A percentile compares a stretch with the other conserved stretches of the same genome.
Evolutionary conservation across 257 asterid genomes (phyloP).

Genomic region (Penstemon newberryi): DNA sequence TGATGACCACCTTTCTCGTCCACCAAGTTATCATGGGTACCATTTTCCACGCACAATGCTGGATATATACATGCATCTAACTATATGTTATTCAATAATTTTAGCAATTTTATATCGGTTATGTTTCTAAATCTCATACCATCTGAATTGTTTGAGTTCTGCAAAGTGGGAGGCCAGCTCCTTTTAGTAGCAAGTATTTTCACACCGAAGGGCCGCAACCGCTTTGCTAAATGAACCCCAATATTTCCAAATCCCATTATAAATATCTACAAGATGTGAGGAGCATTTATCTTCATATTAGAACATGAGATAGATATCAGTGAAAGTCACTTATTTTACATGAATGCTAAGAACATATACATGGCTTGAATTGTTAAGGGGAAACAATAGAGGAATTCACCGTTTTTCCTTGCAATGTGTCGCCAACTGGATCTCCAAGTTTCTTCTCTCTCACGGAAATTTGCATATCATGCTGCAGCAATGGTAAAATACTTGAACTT

Average conservation of each 20-base stretch:
- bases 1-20: constrained; percentile 85
- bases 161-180: constrained; percentile 56
- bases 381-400: constrained; percentile 41
- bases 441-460: constrained; percentile 59
- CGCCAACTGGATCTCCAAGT: constrained; percentile 87
- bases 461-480: constrained; percentile 66
- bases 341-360: neutral
- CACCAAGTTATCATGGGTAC: constrained; percentile 46
- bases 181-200: constrained; percentile 91
- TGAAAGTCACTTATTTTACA: constrained; percentile 16
- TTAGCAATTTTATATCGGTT: neutral
- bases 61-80: constrained; percentile 17
- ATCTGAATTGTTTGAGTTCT: constrained; percentile 38
- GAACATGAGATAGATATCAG: neutral
- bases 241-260: constrained; percentile 88
- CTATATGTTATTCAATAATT: constrained; percentile 23
- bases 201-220: constrained; percentile 86
- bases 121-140: constrained; percentile 34
- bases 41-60: constrained; percentile 31
- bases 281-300: constrained; percentile 11
- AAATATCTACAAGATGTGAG: constrained; percentile 50
- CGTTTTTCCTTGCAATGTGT: constrained; percentile 81
- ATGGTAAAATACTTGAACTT: neutral
- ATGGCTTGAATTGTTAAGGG: neutral
- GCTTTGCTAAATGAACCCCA: constrained; percentile 85